phyloP scores from a whole-genome alignment of 2,329 filamentous ascomycete genomes.

The Colletotrichum tropicicola region DNA sequence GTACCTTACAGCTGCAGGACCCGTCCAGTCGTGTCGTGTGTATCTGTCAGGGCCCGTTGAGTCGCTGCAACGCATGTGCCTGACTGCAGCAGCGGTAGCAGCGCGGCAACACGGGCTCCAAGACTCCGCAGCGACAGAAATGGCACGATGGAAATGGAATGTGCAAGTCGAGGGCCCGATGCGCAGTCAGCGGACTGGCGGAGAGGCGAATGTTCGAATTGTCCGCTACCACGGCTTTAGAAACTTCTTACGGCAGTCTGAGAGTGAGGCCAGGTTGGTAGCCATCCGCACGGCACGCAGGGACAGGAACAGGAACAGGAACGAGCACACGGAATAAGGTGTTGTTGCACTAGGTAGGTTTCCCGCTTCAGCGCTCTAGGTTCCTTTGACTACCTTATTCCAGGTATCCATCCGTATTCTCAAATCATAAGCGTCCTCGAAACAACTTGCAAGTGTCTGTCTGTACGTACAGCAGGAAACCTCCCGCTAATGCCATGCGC shows the following conservation, averaged over 20 bases:
- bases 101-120: background rate
- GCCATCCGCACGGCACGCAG: too few species aligned
- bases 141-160: background rate
- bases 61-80: background rate
- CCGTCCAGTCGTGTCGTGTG: background rate
- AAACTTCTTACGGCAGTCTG: background rate
- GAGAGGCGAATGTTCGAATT: background rate
- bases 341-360: background rate
- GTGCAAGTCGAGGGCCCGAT: background rate
- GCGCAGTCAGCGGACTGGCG: background rate
- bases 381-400: background rate
- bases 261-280: too few species aligned
- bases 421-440: too few species aligned
- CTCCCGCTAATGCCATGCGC: background rate
- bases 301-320: background rate
- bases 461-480: background rate
- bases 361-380: background rate
- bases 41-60: slow-evolving; percentile 24
- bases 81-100: background rate
- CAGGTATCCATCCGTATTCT: too few species aligned
- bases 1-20: too few species aligned
- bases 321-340: background rate
- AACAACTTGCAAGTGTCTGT: too few species aligned
- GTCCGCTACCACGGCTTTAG: background rate
- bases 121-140: background rate